Conservation (phyloP, 495 filamentous ascomycete genomes). For the Hypoxylon trugodes region DNA sequence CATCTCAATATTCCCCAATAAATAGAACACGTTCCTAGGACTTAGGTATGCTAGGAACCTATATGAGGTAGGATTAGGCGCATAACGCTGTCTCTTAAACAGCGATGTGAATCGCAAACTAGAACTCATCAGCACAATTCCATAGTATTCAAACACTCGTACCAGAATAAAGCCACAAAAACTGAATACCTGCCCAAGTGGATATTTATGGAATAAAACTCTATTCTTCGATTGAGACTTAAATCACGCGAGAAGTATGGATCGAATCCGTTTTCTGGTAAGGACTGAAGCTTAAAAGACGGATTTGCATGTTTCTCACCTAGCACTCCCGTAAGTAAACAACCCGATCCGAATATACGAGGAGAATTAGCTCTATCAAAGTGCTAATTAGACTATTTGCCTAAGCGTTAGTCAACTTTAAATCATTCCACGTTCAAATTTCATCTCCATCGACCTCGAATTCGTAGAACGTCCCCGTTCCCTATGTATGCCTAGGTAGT, state of each 20-base stretch:
- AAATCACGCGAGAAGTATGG: no score
- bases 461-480: not conserved
- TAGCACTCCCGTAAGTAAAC: no score
- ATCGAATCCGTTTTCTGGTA: no score
- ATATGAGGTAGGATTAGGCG: not conserved
- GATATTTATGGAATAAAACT: no score
- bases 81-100: not conserved
- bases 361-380: not conserved
- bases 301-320: not conserved
- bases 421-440: not conserved
- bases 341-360: not conserved
- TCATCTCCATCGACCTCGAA: not conserved
- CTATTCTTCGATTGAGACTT: no score
- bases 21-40: not conserved
- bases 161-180: not conserved
- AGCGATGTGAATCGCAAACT: not conserved
- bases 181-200: not conserved
- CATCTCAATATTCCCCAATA: not conserved
- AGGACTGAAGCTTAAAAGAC: no score
- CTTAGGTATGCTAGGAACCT: no score
- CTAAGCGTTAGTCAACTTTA: not conserved
- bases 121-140: no score
- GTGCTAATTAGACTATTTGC: not conserved
- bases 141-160: no score
- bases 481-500: not conserved